phyloP scores from a whole-genome alignment of 2,329 filamentous ascomycete species.

The Exserohilum turcica region DNA sequence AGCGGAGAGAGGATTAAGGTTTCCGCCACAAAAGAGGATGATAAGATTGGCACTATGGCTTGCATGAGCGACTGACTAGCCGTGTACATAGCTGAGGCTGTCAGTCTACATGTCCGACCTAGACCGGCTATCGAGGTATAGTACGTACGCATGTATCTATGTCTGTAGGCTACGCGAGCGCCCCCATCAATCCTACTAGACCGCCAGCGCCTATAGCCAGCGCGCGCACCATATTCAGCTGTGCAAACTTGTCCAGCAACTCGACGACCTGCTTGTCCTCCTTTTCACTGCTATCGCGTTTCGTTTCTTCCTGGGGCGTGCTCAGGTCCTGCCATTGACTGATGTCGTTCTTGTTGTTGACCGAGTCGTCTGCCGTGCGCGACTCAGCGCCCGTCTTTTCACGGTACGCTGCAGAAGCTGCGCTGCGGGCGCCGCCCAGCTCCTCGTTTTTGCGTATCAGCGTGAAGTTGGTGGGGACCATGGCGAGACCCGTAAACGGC shows the following conservation, averaged over 20 bases:
- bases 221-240: conserved; percentile 31
- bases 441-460: conserved; percentile 34
- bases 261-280: conserved; percentile 25
- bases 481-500: conserved; percentile 13
- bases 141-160: too few species aligned
- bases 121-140: too few species aligned
- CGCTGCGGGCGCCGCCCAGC: conserved; percentile 22
- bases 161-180: conserved; percentile 11
- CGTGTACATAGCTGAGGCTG: too few species aligned
- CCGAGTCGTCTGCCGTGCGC: conserved; percentile 27
- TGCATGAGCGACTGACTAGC: too few species aligned
- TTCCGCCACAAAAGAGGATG: too few species aligned
- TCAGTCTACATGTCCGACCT: too few species aligned
- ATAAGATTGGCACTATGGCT: too few species aligned
- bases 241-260: conserved; percentile 29
- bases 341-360: conserved; percentile 27
- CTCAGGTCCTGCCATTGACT: conserved; percentile 38
- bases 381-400: neutral
- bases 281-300: conserved; percentile 12
- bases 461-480: conserved; percentile 17
- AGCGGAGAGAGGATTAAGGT: too few species aligned
- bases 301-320: conserved; percentile 26
- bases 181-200: conserved; percentile 29
- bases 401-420: conserved; percentile 6
- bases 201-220: conserved; percentile 32